Evolutionary conservation across 192 early-diverging fungal genomes (phyloP), one percentile per base, ranked within the genome.

Genomic region (Gonapodya sp.): DNA sequence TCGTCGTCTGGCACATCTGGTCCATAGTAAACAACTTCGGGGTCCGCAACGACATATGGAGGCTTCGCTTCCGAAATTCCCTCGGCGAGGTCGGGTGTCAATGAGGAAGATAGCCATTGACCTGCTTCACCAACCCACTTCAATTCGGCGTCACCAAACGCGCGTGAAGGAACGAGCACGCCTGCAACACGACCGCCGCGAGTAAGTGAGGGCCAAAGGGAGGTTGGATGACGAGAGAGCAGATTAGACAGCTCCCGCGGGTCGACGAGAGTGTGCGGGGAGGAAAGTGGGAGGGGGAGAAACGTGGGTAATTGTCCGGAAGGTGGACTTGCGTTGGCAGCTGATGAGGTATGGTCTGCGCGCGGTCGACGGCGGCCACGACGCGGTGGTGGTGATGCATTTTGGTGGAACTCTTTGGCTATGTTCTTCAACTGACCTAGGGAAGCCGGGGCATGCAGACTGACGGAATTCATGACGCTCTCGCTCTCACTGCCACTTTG

Each of bases 121-220:
- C 34, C 30, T 31, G 75, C 31, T 33, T 77, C 75, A 34, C 8
- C 30, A 31, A 8, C 30, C 75, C 75, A 77, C 75, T 77, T 77
- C 18, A 77, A 31, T 14, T 31, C 75, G 8, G 75, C 75, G 75
- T 77, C 75, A 33, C 75, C 75, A 77, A 77, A 77, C 75, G 75
- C 75, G 2, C 75, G 2, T 14, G 30, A 31, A 2, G 75, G 75
- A 14, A 77, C 34, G 75, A 77, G 75, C 75, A 77, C 75, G 31
- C 75, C 75, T 33, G 34, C 30, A 18, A 77, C 75, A 18, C 75
- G 18, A 8, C 75, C 75, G 16, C 75, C 75, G 31, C 75, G 18
- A 16, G 30, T 34, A 8, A 77, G 75, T 33, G 34, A 8, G 31
- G 75, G 30, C 75, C 30, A 34, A 14, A 34, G 2, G 18, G 18